These are phyloP conservation scores for Globisporangium ultimum DNA, from an alignment of 352 stramenopile genomes.

Conservation along the genomic window DNA sequence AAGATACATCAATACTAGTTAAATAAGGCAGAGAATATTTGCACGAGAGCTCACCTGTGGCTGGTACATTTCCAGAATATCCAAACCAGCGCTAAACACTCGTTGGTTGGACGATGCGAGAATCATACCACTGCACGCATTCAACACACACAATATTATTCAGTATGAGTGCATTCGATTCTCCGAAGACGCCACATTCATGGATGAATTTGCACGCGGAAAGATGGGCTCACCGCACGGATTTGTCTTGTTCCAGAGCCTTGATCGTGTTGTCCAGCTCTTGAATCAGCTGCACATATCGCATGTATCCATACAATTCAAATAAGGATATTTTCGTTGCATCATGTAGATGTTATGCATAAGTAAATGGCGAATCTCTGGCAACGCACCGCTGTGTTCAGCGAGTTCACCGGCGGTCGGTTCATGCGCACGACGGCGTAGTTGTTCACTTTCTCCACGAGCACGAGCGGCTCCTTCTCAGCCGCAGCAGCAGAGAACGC, in stretches of 20 bases:
- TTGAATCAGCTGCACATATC: constrained; percentile 35
- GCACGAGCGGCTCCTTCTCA: constrained; percentile 39
- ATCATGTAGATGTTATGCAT: neutral
- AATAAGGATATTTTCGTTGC: too few relatives aligned
- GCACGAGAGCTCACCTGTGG: constrained; percentile 41
- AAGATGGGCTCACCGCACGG: constrained; percentile 38
- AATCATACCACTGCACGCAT: constrained; percentile 61
- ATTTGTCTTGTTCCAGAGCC: constrained; percentile 73
- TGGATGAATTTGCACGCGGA: neutral
- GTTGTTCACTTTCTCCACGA: constrained; percentile 69
- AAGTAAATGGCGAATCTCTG: neutral
- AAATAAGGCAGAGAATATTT: neutral
- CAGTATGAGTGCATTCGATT: too few relatives aligned
- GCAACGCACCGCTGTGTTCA: constrained; percentile 57
- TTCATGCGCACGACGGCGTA: constrained; percentile 82
- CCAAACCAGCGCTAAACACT: constrained; percentile 91
- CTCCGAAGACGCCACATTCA: too few relatives aligned
- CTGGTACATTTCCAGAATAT: constrained; percentile 92
- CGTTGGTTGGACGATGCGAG: constrained; percentile 70
- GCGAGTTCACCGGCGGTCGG: constrained; percentile 75
- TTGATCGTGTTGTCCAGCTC: constrained; percentile 69
- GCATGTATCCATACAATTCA: neutral
- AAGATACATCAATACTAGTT: neutral
- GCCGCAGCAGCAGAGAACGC: constrained; percentile 23
- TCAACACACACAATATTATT: neutral